Evolutionary conservation across 371 early-diverging fungal species (phyloP).

Genomic region (Paraphysoderma sedebokerense): DNA sequence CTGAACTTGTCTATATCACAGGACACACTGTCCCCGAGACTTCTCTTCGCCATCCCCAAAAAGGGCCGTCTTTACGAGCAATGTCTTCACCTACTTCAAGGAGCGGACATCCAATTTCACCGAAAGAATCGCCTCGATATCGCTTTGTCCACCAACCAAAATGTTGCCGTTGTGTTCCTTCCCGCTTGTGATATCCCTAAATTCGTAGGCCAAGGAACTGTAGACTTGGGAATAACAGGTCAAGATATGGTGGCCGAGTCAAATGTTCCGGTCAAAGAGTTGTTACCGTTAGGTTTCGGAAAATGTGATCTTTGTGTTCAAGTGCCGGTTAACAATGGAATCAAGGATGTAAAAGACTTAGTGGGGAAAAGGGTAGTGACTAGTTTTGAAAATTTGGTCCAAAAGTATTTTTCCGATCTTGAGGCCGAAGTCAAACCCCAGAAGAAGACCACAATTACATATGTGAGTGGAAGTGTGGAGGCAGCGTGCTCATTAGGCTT

Average conservation of each 20-base stretch:
- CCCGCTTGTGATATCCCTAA: constrained; percentile 90
- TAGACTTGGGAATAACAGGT: constrained; percentile 93
- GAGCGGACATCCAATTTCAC: constrained; percentile 84
- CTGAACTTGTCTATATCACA: background rate
- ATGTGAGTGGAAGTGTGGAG: constrained; percentile 85
- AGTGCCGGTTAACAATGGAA: constrained; percentile 16
- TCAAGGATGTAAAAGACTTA: constrained; percentile 36
- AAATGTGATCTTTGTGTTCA: constrained; percentile 7
- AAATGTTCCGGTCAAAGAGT: constrained; percentile 32
- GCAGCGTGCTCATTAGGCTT: constrained; percentile 90
- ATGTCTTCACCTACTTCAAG: constrained; percentile 57
- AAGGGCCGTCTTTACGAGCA: constrained; percentile 90
- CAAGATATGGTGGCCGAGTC: constrained; percentile 60
- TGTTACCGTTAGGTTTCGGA: constrained; percentile 9
- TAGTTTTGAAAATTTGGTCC: constrained; percentile 55
- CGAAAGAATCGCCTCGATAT: constrained; percentile 87
- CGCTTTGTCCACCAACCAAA: constrained; percentile 80
- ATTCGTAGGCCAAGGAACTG: constrained; percentile 82
- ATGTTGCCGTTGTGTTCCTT: constrained; percentile 81
- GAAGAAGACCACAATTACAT: constrained; percentile 47
- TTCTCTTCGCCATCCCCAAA: constrained; percentile 90
- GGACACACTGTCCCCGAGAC: constrained; percentile 17
- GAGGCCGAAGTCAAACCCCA: constrained; percentile 21
- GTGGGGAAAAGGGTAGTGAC: constrained; percentile 88
- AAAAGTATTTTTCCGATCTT: constrained; percentile 43